Conservation (phyloP, 352 stramenopile species). For the Globisporangium emineosum region DNA sequence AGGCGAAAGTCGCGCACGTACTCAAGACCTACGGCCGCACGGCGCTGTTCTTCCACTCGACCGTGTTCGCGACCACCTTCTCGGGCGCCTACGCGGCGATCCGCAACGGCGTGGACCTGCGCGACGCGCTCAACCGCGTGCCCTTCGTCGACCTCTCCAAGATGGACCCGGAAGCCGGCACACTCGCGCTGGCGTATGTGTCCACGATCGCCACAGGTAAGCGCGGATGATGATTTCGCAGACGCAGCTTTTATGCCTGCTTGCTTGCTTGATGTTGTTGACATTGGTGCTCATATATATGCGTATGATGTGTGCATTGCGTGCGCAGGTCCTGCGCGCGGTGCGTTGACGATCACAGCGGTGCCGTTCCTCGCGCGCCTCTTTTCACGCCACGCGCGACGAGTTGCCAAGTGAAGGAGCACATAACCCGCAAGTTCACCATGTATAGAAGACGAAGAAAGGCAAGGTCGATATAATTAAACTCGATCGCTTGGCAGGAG, state of each 20-base stretch:
- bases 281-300: background rate
- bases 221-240: background rate
- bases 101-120: slow-evolving; percentile 60
- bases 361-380: slow-evolving; percentile 70
- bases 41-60: slow-evolving; percentile 90
- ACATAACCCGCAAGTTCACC: background rate
- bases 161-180: slow-evolving; percentile 67
- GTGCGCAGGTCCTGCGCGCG: slow-evolving; percentile 51
- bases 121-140: slow-evolving; percentile 46
- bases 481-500: background rate
- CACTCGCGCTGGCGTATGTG: slow-evolving; percentile 89
- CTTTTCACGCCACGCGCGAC: slow-evolving; percentile 35
- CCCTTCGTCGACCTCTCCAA: slow-evolving; percentile 71
- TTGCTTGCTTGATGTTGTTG: background rate
- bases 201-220: slow-evolving; percentile 82
- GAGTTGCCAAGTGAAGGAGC: slow-evolving; percentile 18
- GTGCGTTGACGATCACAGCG: slow-evolving; percentile 68
- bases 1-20: slow-evolving; percentile 66
- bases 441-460: background rate
- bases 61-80: slow-evolving; percentile 95
- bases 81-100: slow-evolving; percentile 74
- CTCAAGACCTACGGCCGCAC: slow-evolving; percentile 94
- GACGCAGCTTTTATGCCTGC: no score
- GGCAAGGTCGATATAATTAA: background rate
- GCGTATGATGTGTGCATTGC: background rate